Base-by-base conservation (phyloP, 768 basidiomycete genomes). In the Pleurotus giganteus region DNA sequence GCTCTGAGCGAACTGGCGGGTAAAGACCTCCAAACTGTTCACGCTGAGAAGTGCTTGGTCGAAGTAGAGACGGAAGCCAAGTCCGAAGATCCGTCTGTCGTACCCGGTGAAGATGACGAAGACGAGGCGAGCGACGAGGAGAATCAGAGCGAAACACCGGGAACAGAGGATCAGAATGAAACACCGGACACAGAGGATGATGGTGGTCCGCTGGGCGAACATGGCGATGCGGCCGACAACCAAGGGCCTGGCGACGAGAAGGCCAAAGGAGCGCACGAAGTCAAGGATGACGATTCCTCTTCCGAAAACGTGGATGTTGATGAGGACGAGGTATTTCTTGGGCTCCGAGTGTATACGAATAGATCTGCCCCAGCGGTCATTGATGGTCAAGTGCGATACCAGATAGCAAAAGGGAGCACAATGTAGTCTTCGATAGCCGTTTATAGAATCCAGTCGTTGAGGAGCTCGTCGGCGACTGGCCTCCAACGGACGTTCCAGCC, bases 321-420 rank as follows among this genome's bases (percentile, higher is more conserved):
- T 3, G 34, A 3, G n/a, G 3, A 36, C 3, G 34, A 9, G 3
- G 28, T 71, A 4, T 65, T 69, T 42, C 56, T 75, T 12, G 74
- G 74, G 1, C 54, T 74, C 42, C 64, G 70, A 23, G 74, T 76
- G 4, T 76, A 76, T 52, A 74, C 73, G n/a, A 64, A 70, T 17
- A 65, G 60, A 47, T 60, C 68, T 11, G 63, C 66, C 4, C 56
- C 64, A 26, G 71, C 44, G 19, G 44, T 27, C 19, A n/a, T 27
- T n/a, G n/a, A 46, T 46, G 44, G 23, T n/a, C 9, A 11, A 46
- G 44, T 46, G 7, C 19, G 27, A 26, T 26, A 27, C 44, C 44
- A 46, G 21, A 27, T 27, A 21, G 23, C n/a, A n/a, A n/a, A n/a
- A n/a, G n/a, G n/a, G n/a, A n/a, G n/a, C n/a, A n/a, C n/a, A n/a